phyloP scores from a whole-genome alignment of 768 basidiomycete genomes.

The Amanita phalloides region DNA sequence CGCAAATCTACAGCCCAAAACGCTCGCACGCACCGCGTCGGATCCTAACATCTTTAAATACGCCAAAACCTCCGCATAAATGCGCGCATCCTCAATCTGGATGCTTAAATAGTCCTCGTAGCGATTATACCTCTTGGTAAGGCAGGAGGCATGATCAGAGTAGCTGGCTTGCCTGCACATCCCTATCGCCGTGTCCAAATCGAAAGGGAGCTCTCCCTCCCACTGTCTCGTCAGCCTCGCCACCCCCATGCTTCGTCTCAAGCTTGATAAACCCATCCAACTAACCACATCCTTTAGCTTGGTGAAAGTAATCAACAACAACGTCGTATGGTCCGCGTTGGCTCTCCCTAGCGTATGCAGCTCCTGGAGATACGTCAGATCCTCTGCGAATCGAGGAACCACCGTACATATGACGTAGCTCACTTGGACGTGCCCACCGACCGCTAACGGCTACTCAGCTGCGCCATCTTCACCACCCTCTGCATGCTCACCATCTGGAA shows the following conservation, averaged over 20 bases:
- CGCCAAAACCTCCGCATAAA: conserved; percentile 68
- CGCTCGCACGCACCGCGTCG: conserved; percentile 50
- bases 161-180: conserved; percentile 96
- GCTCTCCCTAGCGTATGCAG: conserved; percentile 84
- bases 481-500: too few relatives aligned
- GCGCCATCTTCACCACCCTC: too few relatives aligned
- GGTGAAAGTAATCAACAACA: conserved; percentile 94
- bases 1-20: conserved; percentile 80
- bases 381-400: conserved; percentile 96
- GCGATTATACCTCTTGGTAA: conserved; percentile 83
- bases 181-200: conserved; percentile 84
- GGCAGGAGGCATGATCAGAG: conserved; percentile 88
- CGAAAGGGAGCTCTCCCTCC: conserved; percentile 74
- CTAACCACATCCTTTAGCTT: conserved; percentile 88
- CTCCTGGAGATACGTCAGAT: conserved; percentile 94
- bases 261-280: conserved; percentile 90
- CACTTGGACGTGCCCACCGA: too few relatives aligned
- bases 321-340: conserved; percentile 93
- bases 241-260: conserved; percentile 43
- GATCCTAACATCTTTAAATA: conserved; percentile 78
- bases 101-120: conserved; percentile 93
- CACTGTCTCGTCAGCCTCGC: too few relatives aligned
- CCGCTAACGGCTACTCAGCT: too few relatives aligned
- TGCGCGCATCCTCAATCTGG: conserved; percentile 85
- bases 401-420: conserved; percentile 92